These are phyloP conservation scores for Chlorella sp. DNA, from an alignment of 139 green algal species.

Conservation along the genomic window DNA sequence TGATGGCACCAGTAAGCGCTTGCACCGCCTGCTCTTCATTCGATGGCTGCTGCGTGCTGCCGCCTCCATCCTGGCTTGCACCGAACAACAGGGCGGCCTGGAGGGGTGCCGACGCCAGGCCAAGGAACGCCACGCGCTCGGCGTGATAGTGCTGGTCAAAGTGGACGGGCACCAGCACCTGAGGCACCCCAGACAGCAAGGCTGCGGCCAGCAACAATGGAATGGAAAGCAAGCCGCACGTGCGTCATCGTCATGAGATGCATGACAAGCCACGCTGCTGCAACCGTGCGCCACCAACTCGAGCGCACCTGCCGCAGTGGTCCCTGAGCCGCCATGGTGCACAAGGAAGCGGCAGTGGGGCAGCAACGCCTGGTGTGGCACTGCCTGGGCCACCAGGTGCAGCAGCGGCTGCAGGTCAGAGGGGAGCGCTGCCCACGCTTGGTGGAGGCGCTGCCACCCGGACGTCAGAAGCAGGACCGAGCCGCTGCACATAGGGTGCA, in stretches of 20 bases:
- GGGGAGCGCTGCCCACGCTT: conserved; percentile 3
- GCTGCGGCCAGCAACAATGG: too few relatives aligned
- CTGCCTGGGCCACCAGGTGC: conserved; percentile 5
- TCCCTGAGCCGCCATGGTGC: conserved; percentile 53
- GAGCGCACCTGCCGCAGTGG: conserved; percentile 28
- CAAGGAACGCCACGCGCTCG: conserved; percentile 8
- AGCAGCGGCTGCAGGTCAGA: neutral
- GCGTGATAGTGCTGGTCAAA: conserved; percentile 57
- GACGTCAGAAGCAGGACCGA: conserved; percentile 36
- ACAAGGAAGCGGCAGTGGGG: conserved; percentile 32
- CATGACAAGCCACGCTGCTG: too few relatives aligned
- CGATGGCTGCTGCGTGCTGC: too few relatives aligned
- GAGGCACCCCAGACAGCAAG: too few relatives aligned
- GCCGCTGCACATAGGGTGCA: too few relatives aligned
- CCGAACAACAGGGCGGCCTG: conserved; percentile 4
- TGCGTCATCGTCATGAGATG: too few relatives aligned
- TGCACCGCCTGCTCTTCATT: too few relatives aligned
- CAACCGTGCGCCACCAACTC: too few relatives aligned
- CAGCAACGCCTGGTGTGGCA: conserved; percentile 47
- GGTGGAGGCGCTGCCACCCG: conserved; percentile 27
- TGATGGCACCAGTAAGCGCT: too few relatives aligned
- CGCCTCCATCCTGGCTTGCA: too few relatives aligned
- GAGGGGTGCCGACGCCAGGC: conserved; percentile 5
- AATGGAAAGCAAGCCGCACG: too few relatives aligned
- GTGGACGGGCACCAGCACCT: conserved; percentile 52